Evolutionary conservation across 2,329 filamentous ascomycete genomes (phyloP), one percentile per base, ranked within the genome.

Genomic region (Fusarium luffae): DNA sequence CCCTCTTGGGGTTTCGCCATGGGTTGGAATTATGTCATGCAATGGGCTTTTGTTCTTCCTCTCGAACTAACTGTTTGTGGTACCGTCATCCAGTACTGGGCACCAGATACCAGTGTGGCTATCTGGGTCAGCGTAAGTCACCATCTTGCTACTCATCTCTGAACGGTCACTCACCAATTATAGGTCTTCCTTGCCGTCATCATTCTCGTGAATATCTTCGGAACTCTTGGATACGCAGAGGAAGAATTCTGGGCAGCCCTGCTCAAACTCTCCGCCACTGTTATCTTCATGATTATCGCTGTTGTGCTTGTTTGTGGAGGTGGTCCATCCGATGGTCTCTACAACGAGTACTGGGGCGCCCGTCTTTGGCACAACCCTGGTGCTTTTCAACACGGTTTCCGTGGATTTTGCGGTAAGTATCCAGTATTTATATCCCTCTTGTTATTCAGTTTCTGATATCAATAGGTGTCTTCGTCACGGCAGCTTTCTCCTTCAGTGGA

Each of bases 401-500:
- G 91, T 68, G 92, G 92, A 2, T 86, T 93, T 67, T 93, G 90
- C 77, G 86, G 85, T 63, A 89, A 90, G 54, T 10, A 3, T 23
- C 1, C 3, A 7, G 2, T 0, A 4, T 2, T 2, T 1, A 11
- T 13, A 2, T 2, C 3, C 1, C 3, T 13, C 1, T 3, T 10
- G 3, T 0, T 4, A 1, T 1, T 10, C 2, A 18, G 9, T 5
- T 4, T 56, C 68, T 71, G 40, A 71, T 19, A 1, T 12, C 3
- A 2, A 0, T 4, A 74, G 71, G 71, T 50, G 73, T 75, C 16
- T 75, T 75, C 21, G 90, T 93, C 51, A 92, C 89, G 2, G 90
- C 91, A 5, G 90, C 91, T 6, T 93, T 93, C 74, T 83, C 91
- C 23, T 93, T 93, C 75, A 87, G 88, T 18, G 91, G 91, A 16